Conservation (phyloP, 2,329 filamentous ascomycete species). For the Colletotrichum tofieldiae region DNA sequence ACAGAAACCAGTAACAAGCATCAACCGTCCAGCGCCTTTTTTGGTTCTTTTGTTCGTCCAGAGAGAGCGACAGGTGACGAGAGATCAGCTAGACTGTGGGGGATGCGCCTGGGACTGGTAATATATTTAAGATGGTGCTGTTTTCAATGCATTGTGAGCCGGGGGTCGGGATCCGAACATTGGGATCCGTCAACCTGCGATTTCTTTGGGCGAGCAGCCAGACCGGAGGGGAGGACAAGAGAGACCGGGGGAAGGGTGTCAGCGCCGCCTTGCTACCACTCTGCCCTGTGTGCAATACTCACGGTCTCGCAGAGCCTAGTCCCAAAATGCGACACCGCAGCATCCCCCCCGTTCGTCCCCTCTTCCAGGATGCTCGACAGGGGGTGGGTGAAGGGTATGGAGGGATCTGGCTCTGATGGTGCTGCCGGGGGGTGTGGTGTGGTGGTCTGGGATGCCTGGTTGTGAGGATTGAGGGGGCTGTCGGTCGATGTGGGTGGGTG, state of each 20-base stretch:
- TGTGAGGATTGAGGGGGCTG: conserved; percentile 30
- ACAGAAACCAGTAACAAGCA: conserved; percentile 25
- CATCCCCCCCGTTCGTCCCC: conserved; percentile 36
- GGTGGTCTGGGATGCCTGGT: conserved; percentile 30
- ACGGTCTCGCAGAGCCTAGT: conserved; percentile 33
- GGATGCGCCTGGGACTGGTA: conserved; percentile 36
- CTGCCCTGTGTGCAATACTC: conserved; percentile 23
- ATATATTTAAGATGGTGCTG: conserved; percentile 41
- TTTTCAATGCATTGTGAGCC: conserved; percentile 39
- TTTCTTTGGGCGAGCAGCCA: conserved; percentile 21
- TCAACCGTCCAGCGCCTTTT: conserved; percentile 28
- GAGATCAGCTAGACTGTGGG: conserved; percentile 12
- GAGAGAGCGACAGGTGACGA: conserved; percentile 35
- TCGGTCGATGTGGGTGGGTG: conserved; percentile 28
- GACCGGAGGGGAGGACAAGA: conserved; percentile 9
- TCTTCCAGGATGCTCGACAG: conserved; percentile 39
- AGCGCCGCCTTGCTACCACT: conserved; percentile 33
- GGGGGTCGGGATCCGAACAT: conserved; percentile 36
- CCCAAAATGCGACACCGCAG: conserved; percentile 40
- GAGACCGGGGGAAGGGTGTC: conserved; percentile 19
- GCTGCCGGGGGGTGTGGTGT: conserved; percentile 21
- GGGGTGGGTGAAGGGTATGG: conserved; percentile 14
- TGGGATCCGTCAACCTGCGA: conserved; percentile 35
- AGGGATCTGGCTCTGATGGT: conserved; percentile 37
- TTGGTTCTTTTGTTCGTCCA: conserved; percentile 26